Evolutionary conservation across 2,329 filamentous ascomycete genomes (phyloP).

Genomic region (Cladosporium cucumerinum): DNA sequence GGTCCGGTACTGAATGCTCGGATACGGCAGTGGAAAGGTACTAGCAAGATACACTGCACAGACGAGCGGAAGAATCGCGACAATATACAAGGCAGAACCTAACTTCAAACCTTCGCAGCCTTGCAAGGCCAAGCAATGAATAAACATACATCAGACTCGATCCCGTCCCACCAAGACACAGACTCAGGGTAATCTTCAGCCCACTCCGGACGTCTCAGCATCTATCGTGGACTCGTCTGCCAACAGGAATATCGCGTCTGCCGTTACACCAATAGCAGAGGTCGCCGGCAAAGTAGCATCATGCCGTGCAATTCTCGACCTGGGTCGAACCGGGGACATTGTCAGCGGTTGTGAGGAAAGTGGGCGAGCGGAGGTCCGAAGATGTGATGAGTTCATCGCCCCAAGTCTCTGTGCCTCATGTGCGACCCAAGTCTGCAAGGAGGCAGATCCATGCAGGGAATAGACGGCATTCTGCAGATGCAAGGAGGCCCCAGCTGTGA

Average conservation of each 20-base stretch:
- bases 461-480: not conserved
- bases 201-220: not conserved
- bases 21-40: not conserved
- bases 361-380: constrained; percentile 8
- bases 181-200: constrained; percentile 7
- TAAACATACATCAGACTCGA: not conserved
- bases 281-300: not conserved
- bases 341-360: constrained; percentile 7
- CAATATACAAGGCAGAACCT: not conserved
- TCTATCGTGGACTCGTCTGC: not conserved
- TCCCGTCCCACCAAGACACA: constrained; percentile 2
- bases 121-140: not conserved
- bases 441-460: not conserved
- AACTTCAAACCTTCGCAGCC: not conserved
- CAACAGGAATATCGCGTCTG: not conserved
- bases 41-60: not conserved
- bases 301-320: not conserved
- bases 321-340: not conserved
- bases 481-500: not conserved
- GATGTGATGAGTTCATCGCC: constrained; percentile 6
- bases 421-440: constrained; percentile 2
- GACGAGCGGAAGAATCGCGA: not conserved
- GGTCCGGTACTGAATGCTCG: not conserved
- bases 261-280: not conserved
- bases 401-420: not conserved